A percentile compares a stretch with the other conserved stretches of the same genome.
Evolutionary conservation across 352 stramenopile species (phyloP).

Genomic region (Phytopythium mirpurense): DNA sequence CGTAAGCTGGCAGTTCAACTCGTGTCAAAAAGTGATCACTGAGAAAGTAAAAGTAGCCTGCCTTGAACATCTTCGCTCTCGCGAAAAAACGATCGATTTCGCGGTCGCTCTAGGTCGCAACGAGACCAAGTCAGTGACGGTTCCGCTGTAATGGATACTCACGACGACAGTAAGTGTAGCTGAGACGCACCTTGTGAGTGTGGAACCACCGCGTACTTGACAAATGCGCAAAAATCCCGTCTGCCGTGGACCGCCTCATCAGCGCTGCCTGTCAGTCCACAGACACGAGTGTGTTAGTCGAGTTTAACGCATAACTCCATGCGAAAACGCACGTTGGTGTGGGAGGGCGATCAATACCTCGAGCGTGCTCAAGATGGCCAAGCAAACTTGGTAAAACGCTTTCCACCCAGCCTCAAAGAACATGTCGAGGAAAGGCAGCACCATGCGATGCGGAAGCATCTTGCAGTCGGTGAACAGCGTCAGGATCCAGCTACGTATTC

Average conservation of each 20-base stretch:
- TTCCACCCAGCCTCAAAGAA: conserved; percentile 51
- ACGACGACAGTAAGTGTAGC: too few relatives aligned
- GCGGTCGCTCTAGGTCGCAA: conserved; percentile 21
- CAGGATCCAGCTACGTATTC: conserved; percentile 33
- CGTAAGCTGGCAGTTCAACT: background rate
- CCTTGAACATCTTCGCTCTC: conserved; percentile 27
- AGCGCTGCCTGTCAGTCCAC: conserved; percentile 11
- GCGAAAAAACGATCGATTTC: conserved; percentile 31
- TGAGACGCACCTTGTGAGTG: conserved; percentile 26
- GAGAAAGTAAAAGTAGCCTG: too few relatives aligned
- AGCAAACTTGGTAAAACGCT: conserved; percentile 35
- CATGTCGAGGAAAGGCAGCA: conserved; percentile 36
- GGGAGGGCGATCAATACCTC: conserved; percentile 20
- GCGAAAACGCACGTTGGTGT: too few relatives aligned
- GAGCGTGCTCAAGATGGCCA: conserved; percentile 31
- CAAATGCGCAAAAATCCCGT: conserved; percentile 27
- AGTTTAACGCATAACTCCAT: too few relatives aligned
- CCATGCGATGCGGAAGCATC: conserved; percentile 29
- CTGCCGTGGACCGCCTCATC: conserved; percentile 14
- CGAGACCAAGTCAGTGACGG: too few relatives aligned
- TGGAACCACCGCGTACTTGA: conserved; percentile 30
- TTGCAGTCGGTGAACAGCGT: conserved; percentile 49
- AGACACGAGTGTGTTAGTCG: background rate
- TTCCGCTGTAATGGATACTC: too few relatives aligned
- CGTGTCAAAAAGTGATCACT: too few relatives aligned